Evolutionary conservation across 1,284 basidiomycete genomes (phyloP).

Genomic region (Austroboletus novae-zelandiae): DNA sequence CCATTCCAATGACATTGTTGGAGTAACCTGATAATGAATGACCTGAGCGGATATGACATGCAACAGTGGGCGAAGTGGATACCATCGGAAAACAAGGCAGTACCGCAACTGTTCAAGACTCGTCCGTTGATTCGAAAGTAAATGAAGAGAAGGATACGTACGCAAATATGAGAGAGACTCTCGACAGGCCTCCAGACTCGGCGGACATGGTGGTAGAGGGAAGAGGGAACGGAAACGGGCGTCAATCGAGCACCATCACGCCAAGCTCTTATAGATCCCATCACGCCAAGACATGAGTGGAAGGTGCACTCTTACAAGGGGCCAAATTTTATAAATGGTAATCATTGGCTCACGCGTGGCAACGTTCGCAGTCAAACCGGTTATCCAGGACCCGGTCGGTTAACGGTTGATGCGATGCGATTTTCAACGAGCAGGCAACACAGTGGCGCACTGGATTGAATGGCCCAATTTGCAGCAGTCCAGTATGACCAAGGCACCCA

Average conservation of each 20-base stretch:
- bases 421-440: neutral
- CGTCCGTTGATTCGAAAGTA: neutral
- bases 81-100: constrained; percentile 87
- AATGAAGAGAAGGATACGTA: constrained; percentile 36
- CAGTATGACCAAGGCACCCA: neutral
- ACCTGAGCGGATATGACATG: constrained; percentile 1
- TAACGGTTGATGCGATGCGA: neutral
- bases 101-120: constrained; percentile 59
- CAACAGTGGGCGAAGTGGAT: constrained; percentile 7
- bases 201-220: constrained; percentile 19
- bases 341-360: constrained; percentile 13
- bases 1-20: constrained; percentile 74
- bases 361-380: constrained; percentile 24
- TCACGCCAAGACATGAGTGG: too few relatives aligned
- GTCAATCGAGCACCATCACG: neutral
- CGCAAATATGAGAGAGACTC: constrained; percentile 79
- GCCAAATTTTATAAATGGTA: neutral
- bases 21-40: constrained; percentile 60
- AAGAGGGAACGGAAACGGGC: neutral
- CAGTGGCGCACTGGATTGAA: neutral
- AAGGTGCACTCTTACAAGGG: neutral
- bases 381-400: neutral
- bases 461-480: neutral
- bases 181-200: constrained; percentile 34
- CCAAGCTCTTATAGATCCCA: constrained; percentile 17